These are phyloP conservation scores for Urostyla sp. DNA, from an alignment of 73 alveolate species.

Conservation along the genomic window DNA sequence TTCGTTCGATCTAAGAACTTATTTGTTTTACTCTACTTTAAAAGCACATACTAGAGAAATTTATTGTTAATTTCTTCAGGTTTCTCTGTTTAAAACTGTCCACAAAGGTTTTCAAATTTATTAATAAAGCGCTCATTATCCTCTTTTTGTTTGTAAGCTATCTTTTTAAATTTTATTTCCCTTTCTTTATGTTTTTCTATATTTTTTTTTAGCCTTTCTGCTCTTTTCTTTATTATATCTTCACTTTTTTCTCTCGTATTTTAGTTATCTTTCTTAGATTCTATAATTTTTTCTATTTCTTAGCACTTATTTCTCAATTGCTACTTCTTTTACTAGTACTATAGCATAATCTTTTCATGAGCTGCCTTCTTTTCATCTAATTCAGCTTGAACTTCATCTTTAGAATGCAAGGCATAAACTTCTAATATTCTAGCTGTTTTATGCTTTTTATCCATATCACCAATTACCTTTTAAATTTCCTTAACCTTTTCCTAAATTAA, in stretches of 20 bases:
- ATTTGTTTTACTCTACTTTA: constrained; percentile 29
- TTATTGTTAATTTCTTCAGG: constrained; percentile 59
- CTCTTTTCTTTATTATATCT: constrained; percentile 28
- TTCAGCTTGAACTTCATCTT: constrained; percentile 24
- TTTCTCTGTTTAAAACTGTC: constrained; percentile 31
- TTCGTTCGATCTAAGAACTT: constrained; percentile 50
- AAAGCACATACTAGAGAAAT: constrained; percentile 11
- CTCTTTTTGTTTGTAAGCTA: constrained; percentile 40
- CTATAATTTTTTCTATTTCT: constrained; percentile 27
- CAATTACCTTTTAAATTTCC: constrained; percentile 41
- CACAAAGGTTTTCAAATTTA: constrained; percentile 50
- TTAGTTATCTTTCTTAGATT: constrained; percentile 14
- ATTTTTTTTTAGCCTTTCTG: constrained; percentile 40
- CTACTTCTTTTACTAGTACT: constrained; percentile 3
- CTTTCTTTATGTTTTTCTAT: constrained; percentile 37
- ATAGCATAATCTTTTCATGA: neutral
- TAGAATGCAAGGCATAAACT: constrained; percentile 22
- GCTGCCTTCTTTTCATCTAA: neutral
- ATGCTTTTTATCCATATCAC: constrained; percentile 24
- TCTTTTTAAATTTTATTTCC: constrained; percentile 14
- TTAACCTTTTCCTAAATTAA: constrained; percentile 46
- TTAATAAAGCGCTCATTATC: constrained; percentile 47
- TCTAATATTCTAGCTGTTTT: constrained; percentile 34
- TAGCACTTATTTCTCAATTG: constrained; percentile 22
- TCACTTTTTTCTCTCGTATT: constrained; percentile 31